A percentile compares a stretch with the other conserved stretches of the same genome.
Conservation (phyloP, 768 basidiomycete genomes). For the Nidularia pulvinata region DNA sequence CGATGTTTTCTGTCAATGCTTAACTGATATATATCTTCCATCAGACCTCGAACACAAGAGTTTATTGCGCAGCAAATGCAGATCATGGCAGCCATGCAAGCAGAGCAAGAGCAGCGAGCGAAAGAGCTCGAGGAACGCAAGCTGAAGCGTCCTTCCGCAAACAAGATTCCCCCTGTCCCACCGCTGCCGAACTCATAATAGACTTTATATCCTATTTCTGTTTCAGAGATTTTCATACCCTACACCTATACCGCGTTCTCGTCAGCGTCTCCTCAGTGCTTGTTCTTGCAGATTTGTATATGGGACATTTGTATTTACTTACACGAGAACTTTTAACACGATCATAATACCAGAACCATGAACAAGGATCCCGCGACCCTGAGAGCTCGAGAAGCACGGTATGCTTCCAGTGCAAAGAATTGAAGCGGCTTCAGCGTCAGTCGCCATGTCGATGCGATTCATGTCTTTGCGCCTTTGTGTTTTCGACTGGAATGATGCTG, state of each 20-base stretch:
- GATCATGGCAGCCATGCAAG: constrained; percentile 80
- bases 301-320: neutral
- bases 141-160: constrained; percentile 44
- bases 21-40: neutral
- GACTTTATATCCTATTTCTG: too few relatives aligned
- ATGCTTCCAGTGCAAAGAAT: neutral
- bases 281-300: neutral
- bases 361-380: neutral
- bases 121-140: constrained; percentile 60
- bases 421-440: neutral
- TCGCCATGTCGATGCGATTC: neutral
- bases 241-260: too few relatives aligned
- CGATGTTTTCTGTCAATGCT: constrained; percentile 1
- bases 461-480: neutral
- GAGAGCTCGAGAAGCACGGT: neutral
- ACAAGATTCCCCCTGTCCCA: constrained; percentile 34
- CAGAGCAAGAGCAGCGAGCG: constrained; percentile 77
- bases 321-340: neutral
- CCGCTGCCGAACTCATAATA: constrained; percentile 21
- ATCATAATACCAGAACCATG: neutral
- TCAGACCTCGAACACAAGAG: constrained; percentile 76
- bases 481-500: neutral
- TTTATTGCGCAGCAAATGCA: constrained; percentile 89
- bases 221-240: neutral
- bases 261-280: neutral